Evolutionary conservation across 805 yeast species (phyloP), one percentile per base, ranked within the genome.

Genomic region (Blastobotrys robertii): DNA sequence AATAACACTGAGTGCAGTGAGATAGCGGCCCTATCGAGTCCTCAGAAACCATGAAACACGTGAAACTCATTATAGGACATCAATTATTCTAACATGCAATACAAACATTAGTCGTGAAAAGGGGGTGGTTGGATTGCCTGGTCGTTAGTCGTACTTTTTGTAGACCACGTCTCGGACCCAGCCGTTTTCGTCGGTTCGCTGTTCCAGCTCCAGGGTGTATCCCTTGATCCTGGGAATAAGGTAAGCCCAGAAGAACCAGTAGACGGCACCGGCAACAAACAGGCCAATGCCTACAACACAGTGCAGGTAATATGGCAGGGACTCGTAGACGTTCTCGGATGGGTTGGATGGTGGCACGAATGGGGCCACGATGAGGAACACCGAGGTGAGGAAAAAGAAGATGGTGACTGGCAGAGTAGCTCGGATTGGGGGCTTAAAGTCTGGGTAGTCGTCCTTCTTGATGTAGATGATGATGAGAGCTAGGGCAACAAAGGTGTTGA

Each of bases 201-300:
- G 33, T 16, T 28, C 38, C 9, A 39, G 38, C 9, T 46, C 54
- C 10, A 57, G 37, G 54, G 33, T 30, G 42, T 56, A 57, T 11
- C 52, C 51, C 5, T 52, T 32, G 11, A 64, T 43, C 53, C 56
- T 59, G 36, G 94, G 94, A 51, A 80, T 59, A 1, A 79, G 39
- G 45, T 63, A 63, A 34, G 77, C 69, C 82, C 85, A 79, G 12
- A 77, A 55, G 7, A 77, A 45, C 81, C 86, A 84, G 65, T 82
- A 84, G 1, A 70, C 50, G n/a, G 46, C 51, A 8, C 63, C 63
- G 49, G 85, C 90, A 39, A 77, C 58, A 10, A 70, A 81, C 37
- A 84, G 69, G 50, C 81, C 87, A 78, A 86, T 74, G 9, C 87
- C 79, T n/a, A 81, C 84, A 39, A 83, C 92, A 57, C 86, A 79